Percentiles rank a stretch among this genome's conserved stretches.
Evolutionary conservation across 2,329 filamentous ascomycete genomes (phyloP).

Genomic region (Seiridium cupressi): DNA sequence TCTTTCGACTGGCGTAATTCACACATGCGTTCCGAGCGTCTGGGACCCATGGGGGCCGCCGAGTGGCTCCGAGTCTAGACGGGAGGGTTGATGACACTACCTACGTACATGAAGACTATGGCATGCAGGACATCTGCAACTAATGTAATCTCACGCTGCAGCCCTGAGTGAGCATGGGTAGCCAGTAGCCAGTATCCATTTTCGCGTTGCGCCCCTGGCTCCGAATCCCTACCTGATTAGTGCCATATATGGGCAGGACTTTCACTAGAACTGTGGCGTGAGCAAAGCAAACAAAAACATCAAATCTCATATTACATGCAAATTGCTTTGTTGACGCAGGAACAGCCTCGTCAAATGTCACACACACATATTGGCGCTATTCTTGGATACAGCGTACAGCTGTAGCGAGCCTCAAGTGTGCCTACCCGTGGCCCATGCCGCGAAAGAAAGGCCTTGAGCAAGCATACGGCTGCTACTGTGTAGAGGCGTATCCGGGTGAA

Average conservation of each 20-base stretch:
- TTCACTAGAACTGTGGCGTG: not conserved
- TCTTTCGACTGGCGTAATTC: not conserved
- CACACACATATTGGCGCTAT: not conserved
- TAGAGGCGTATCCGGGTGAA: no score
- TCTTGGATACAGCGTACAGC: not conserved
- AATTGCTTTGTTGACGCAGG: not conserved
- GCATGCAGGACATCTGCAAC: slow-evolving; percentile 32
- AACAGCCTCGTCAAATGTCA: not conserved
- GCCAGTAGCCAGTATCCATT: not conserved
- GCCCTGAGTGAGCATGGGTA: not conserved
- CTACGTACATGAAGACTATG: slow-evolving; percentile 1
- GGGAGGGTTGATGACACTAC: slow-evolving; percentile 16
- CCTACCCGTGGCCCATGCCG: no score
- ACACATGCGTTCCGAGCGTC: slow-evolving; percentile 11
- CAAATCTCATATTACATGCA: not conserved
- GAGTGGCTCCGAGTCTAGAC: slow-evolving; percentile 19
- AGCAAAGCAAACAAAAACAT: not conserved
- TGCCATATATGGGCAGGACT: not conserved
- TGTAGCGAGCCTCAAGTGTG: no score
- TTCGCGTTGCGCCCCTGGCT: not conserved
- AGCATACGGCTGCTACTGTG: no score
- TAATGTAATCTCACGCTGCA: slow-evolving; percentile 13
- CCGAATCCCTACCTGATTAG: not conserved
- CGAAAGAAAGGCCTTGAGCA: no score
- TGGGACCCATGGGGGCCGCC: slow-evolving; percentile 19